These are phyloP conservation scores for Hypoxylon sp. DNA, from an alignment of 2,329 filamentous ascomycete genomes.

Conservation along the genomic window DNA sequence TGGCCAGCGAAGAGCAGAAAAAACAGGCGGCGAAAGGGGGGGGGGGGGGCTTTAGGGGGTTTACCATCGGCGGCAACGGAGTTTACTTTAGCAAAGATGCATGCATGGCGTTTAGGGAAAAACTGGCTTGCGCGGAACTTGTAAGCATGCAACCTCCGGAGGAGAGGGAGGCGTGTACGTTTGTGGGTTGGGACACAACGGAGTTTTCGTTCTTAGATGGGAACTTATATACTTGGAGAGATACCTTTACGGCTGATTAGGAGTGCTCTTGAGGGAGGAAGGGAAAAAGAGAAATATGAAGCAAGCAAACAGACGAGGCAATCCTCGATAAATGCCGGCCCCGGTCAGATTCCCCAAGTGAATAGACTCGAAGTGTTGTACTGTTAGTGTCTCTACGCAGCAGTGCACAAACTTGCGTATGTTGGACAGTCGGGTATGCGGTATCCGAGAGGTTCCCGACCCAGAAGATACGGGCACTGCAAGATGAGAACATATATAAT, in stretches of 20 bases:
- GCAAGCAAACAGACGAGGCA: constrained; percentile 18
- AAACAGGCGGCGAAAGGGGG: constrained; percentile 5
- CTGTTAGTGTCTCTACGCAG: too few species aligned
- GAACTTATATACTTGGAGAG: constrained; percentile 27
- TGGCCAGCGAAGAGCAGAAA: constrained; percentile 3
- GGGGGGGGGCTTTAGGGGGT: constrained; percentile 9
- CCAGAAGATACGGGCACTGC: neutral
- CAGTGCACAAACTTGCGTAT: too few species aligned
- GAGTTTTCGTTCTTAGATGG: constrained; percentile 31
- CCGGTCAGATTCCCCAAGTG: constrained; percentile 1
- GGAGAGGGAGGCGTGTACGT: constrained; percentile 24
- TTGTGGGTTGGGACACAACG: constrained; percentile 28
- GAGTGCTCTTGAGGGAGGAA: constrained; percentile 16
- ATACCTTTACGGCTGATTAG: constrained; percentile 25
- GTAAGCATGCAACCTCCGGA: constrained; percentile 21
- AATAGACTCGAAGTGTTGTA: neutral
- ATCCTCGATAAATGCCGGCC: constrained; percentile 22
- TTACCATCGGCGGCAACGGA: constrained; percentile 18
- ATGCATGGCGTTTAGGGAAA: constrained; percentile 43
- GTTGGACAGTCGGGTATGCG: too few species aligned
- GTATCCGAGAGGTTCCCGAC: neutral
- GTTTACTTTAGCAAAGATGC: constrained; percentile 35
- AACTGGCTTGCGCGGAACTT: constrained; percentile 24
- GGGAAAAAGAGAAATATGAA: constrained; percentile 9
- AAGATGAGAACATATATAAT: constrained; percentile 13